Evolutionary conservation across 352 stramenopile species (phyloP).

Genomic region (Pythium utonaiense): DNA sequence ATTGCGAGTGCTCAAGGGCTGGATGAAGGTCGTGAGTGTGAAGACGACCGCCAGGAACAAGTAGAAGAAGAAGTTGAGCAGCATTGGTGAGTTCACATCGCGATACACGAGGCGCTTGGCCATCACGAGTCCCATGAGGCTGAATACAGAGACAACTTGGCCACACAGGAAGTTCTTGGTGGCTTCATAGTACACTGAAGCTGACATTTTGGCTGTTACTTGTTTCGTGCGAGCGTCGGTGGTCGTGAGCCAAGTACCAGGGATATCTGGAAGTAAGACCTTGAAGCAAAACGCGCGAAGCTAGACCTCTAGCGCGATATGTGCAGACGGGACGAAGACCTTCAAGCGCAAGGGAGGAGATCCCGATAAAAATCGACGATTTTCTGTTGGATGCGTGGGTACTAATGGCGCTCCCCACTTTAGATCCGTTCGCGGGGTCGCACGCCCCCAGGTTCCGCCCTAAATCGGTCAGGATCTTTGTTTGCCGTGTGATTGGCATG

Average conservation of each 20-base stretch:
- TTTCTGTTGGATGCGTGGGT: no score
- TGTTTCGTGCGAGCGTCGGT: not conserved
- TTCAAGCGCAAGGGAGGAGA: not conserved
- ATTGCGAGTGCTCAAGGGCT: not conserved
- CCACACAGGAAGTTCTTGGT: slow-evolving; percentile 31
- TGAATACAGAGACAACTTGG: slow-evolving; percentile 44
- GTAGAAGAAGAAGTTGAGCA: slow-evolving; percentile 46
- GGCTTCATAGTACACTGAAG: not conserved
- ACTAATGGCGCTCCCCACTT: not conserved
- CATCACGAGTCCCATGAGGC: slow-evolving; percentile 34
- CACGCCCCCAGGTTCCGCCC: not conserved
- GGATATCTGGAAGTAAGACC: not conserved
- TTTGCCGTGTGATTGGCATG: not conserved
- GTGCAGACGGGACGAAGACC: not conserved
- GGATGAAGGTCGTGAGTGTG: slow-evolving; percentile 21
- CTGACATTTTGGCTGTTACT: not conserved
- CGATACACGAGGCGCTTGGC: slow-evolving; percentile 34
- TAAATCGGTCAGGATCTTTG: not conserved
- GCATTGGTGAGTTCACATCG: slow-evolving; percentile 24
- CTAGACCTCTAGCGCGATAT: not conserved
- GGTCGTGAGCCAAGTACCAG: not conserved
- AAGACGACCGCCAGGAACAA: slow-evolving; percentile 25
- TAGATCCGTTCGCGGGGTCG: not conserved
- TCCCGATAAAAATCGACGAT: no score
- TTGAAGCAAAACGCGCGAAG: no score